phyloP scores from a whole-genome alignment of 148 eudicot species.

The Hydrangea macrophylla region DNA sequence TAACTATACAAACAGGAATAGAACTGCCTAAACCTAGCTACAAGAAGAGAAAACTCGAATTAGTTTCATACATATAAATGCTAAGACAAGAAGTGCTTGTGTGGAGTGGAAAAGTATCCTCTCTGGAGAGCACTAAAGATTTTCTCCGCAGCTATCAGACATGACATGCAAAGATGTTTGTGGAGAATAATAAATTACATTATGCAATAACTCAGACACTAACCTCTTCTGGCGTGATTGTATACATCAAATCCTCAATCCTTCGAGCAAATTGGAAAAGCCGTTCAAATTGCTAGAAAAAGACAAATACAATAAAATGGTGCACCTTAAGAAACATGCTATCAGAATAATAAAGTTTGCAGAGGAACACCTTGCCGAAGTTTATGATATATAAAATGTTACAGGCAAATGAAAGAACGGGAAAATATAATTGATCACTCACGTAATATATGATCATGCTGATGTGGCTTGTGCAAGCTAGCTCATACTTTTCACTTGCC shows the following conservation, averaged over 20 bases:
- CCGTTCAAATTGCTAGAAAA: conserved; percentile 86
- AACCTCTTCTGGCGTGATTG: conserved; percentile 93
- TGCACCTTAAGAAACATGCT: background rate
- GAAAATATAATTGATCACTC: conserved; percentile 27
- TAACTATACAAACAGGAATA: background rate
- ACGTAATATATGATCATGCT: conserved; percentile 83
- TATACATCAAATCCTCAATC: conserved; percentile 88
- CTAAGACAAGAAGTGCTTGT: background rate
- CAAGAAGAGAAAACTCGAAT: too few relatives aligned
- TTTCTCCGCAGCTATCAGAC: background rate
- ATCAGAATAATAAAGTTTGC: background rate
- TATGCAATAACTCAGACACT: conserved; percentile 15
- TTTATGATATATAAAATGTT: background rate
- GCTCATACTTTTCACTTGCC: conserved; percentile 96
- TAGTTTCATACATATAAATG: background rate
- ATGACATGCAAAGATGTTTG: background rate
- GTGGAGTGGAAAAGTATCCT: background rate
- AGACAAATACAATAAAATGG: conserved; percentile 2
- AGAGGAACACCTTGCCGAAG: background rate
- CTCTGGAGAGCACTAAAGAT: background rate
- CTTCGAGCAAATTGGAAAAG: conserved; percentile 87
- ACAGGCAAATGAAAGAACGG: background rate
- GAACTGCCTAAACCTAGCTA: background rate
- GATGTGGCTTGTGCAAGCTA: conserved; percentile 87
- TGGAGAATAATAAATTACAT: background rate